Base-by-base conservation (phyloP, 108 stramenopile species). In the Stephanodiscus triporus region DNA sequence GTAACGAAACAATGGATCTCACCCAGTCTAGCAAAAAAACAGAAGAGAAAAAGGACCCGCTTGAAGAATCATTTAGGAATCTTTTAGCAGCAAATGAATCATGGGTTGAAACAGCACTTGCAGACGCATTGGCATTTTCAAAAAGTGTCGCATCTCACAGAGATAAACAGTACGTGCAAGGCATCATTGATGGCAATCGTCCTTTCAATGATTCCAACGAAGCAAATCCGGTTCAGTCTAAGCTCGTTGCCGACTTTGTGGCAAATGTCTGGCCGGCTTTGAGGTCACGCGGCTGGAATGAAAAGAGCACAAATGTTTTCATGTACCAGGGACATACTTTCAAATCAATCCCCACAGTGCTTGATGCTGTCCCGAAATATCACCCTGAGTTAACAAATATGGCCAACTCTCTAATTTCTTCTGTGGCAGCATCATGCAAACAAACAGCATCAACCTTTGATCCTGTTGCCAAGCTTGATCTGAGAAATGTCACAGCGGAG, bases 361-460 rank as follows among this genome's bases (percentile, higher is more conserved):
- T 94, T 30, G 85, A 82, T 50, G 80, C 73, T 29, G 73, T 86
- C 11, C 77, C 85, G 4, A 66, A 62, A 11, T 79, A 86, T 47
- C 88, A 94, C 71, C 90, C 90, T 4, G 91, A 94, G 68, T 78
- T 94, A 9, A 45, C 62, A 26, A 80, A 81, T 5, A 80, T 86
- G 63, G 80, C 85, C 5, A 58, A 88, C 32, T 76, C 70, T 6
- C 63, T 91, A 11, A 68, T 90, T 36, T 60, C 81, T 36, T 70
- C 73, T 20, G 66, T 86, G 9, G 30, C 29, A 37, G 61, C 81
- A 27, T 47, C 68, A 1, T 75, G 77, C 42, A 56, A 27, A 29
- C 37, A 81, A 51, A 51, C 74, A 13, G 71, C 84, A 19, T 49
- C 50, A 10, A 14, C 78, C 43, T 49, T 63, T 13, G 61, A 34